Evolutionary conservation across 345 rosid species (phyloP).

Genomic region (Erodium maritimum): DNA sequence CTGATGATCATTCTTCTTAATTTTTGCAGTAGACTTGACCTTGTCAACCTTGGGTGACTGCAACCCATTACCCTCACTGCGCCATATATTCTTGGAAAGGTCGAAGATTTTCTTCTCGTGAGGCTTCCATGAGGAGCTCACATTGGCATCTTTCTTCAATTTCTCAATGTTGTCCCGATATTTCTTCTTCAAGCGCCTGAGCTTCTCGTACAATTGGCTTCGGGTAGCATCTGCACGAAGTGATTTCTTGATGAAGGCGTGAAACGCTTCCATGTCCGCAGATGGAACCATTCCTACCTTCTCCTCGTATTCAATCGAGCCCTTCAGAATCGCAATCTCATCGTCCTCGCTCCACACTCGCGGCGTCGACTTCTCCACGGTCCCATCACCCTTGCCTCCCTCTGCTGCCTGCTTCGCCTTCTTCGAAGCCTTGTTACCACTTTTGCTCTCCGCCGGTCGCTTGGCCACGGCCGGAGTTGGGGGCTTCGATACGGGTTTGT

Average conservation of each 20-base stretch:
- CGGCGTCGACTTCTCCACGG: slow-evolving; percentile 5
- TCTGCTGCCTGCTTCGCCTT: not conserved
- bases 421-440: not conserved
- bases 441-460: not conserved
- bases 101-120: slow-evolving; percentile 7
- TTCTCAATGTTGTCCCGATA: slow-evolving; percentile 4
- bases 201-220: slow-evolving; percentile 14
- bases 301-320: slow-evolving; percentile 15
- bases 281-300: slow-evolving; percentile 8
- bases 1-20: not conserved
- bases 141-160: not conserved
- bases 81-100: slow-evolving; percentile 13
- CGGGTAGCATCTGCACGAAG: slow-evolving; percentile 11
- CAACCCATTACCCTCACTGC: not conserved
- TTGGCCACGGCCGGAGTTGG: not conserved
- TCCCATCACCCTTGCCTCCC: too few species aligned
- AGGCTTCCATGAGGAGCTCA: not conserved
- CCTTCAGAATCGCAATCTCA: slow-evolving; percentile 19
- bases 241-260: slow-evolving; percentile 13
- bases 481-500: not conserved
- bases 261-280: slow-evolving; percentile 9
- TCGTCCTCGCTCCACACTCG: slow-evolving; percentile 23
- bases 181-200: slow-evolving; percentile 11
- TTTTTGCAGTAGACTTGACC: not conserved
- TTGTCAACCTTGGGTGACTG: not conserved